Evolutionary conservation across 305 asterid species (phyloP).

Genomic region (Ilex paraguariensis): DNA sequence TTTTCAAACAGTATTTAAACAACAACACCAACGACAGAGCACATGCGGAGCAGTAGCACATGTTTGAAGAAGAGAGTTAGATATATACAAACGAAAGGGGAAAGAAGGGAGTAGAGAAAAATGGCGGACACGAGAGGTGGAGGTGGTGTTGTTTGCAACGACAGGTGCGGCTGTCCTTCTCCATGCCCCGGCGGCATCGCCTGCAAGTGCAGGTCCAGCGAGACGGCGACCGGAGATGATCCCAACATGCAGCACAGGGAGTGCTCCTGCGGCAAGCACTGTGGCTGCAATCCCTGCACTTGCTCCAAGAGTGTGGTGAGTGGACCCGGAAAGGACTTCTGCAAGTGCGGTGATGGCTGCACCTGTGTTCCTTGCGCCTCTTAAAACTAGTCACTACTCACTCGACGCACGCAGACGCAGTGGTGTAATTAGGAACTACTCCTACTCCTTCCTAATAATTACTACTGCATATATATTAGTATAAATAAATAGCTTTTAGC

Average conservation of each 20-base stretch:
- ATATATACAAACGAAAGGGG: background rate
- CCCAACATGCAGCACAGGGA: slow-evolving; percentile 39
- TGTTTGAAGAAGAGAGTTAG: too few relatives aligned
- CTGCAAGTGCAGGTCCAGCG: slow-evolving; percentile 11
- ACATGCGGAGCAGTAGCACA: too few relatives aligned
- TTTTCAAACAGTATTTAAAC: too few relatives aligned
- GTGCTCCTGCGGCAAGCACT: slow-evolving; percentile 74
- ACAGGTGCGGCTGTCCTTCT: slow-evolving; percentile 55
- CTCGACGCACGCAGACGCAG: too few relatives aligned
- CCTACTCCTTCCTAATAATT: too few relatives aligned
- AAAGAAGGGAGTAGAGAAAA: background rate
- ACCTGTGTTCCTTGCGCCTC: slow-evolving; percentile 51
- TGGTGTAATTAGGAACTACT: too few relatives aligned
- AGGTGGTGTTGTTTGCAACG: slow-evolving; percentile 28
- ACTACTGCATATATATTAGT: too few relatives aligned
- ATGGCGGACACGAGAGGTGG: slow-evolving; percentile 39
- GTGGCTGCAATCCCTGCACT: slow-evolving; percentile 72
- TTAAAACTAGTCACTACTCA: background rate
- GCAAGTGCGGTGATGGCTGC: slow-evolving; percentile 59
- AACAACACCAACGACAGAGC: background rate
- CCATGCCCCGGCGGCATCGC: slow-evolving; percentile 53
- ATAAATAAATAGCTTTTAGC: too few relatives aligned
- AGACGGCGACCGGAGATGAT: slow-evolving; percentile 5
- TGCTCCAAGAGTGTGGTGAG: slow-evolving; percentile 23
- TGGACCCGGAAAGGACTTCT: slow-evolving; percentile 44